Conservation (phyloP, 768 basidiomycete species). For the Fomitopsis serialis region DNA sequence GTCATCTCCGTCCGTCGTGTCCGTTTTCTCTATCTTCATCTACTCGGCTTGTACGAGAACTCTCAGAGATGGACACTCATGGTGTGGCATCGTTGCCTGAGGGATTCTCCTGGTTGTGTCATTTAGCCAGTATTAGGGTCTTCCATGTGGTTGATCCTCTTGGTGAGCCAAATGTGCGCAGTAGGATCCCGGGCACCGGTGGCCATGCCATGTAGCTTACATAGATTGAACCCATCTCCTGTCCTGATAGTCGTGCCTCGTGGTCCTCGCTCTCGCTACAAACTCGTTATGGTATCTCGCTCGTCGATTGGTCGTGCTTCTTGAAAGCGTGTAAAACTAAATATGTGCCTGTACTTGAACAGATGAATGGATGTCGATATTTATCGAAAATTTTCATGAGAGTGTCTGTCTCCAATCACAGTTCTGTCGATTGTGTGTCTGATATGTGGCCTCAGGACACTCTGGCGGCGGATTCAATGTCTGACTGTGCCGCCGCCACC, state of each 20-base stretch:
- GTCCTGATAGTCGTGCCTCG: not conserved
- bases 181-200: not conserved
- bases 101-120: not conserved
- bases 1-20: too few species aligned
- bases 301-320: too few species aligned
- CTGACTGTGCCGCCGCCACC: too few species aligned
- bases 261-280: not conserved
- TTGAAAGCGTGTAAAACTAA: too few species aligned
- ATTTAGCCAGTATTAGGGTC: conserved; percentile 11
- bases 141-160: conserved; percentile 4
- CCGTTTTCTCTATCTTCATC: not conserved
- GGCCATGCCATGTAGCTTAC: not conserved
- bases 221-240: not conserved
- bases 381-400: too few species aligned
- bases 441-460: too few species aligned
- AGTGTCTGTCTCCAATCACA: too few species aligned
- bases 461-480: too few species aligned
- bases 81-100: not conserved
- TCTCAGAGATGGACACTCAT: not conserved
- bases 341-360: too few species aligned
- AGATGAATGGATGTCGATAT: too few species aligned
- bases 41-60: not conserved
- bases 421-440: too few species aligned
- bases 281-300: too few species aligned
- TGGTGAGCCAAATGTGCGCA: not conserved